Base-by-base conservation (phyloP, 352 stramenopile genomes). In the Globisporangium splendens region DNA sequence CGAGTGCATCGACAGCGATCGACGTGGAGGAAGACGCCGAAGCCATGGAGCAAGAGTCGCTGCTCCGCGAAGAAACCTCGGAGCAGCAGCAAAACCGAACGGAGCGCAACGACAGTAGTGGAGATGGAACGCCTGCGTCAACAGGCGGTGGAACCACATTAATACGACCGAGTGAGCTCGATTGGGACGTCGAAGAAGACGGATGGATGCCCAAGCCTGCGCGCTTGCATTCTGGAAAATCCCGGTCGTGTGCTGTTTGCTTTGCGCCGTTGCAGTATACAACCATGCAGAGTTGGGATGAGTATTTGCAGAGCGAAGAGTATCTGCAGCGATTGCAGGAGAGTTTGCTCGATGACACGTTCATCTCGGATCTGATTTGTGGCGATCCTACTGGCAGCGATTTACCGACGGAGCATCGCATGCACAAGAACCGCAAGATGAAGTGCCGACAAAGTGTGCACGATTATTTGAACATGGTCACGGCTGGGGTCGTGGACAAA, bases 141-240 rank as follows among this genome's bases (percentile, higher is more conserved):
- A 31, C 22, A 24, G 38, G 38, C 15, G 18, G 42, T 13, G 52
- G 41, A 31, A 22, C 13, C 18, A 38, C 22, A 13, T 18, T 24
- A 12, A 7, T 22, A 7, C 5, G 20, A n/a, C 5, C 35, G 15
- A 47, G n/a, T 33, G 57, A 63, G 14, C 52, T 59, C 8, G 59
- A 65, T 41, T 65, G 59, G 59, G 46, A 47, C 13, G 51, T 56
- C n/a, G 73, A 83, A 33, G 82, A 87, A 18, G 83, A 92, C 63
- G 81, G 78, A 1, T 95, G 86, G 86, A 91, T 95, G 77, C 84
- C 86, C 46, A 93, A 93, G 38, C 77, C 86, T 0, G 84, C 84
- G 11, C 73, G 81, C 2, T 61, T 95, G 3, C 86, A 95, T 56
- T 89, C 80, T 20, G 86, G 86, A 41, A 88, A 90, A 54, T 85